A percentile compares a stretch with the other conserved stretches of the same genome.
Conservation (phyloP, 108 stramenopile species). For the Fragilaria crotonensis region DNA sequence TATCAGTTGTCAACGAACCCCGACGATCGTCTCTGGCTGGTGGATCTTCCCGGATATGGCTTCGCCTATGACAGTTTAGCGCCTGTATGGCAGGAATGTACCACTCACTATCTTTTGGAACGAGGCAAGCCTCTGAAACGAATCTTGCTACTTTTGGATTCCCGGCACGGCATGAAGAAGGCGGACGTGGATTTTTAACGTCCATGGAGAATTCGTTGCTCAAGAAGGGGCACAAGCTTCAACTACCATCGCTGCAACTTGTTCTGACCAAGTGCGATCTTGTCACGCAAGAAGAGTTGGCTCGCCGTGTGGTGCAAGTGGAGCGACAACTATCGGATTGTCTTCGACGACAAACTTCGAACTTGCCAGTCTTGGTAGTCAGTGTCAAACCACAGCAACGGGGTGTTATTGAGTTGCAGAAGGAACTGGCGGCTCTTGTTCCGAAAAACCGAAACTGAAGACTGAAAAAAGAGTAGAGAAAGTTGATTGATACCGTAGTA, state of each 20-base stretch:
- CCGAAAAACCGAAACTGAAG: too few relatives aligned
- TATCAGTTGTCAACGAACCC: slow-evolving; percentile 59
- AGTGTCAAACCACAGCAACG: slow-evolving; percentile 54
- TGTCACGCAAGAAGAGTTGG: slow-evolving; percentile 60
- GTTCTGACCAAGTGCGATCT: slow-evolving; percentile 84
- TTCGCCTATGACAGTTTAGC: slow-evolving; percentile 59
- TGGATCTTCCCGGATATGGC: slow-evolving; percentile 81
- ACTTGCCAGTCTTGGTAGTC: slow-evolving; percentile 70
- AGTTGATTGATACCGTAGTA: too few relatives aligned
- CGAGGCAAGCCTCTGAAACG: slow-evolving; percentile 54
- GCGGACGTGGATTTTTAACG: slow-evolving; percentile 65
- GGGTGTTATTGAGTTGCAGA: slow-evolving; percentile 71
- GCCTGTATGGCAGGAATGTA: slow-evolving; percentile 51
- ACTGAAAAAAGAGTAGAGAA: too few relatives aligned
- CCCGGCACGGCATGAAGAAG: slow-evolving; percentile 73
- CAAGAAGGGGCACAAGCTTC: slow-evolving; percentile 2
- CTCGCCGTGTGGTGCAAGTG: slow-evolving; percentile 58
- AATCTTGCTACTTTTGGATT: slow-evolving; percentile 66
- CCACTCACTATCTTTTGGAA: slow-evolving; percentile 53
- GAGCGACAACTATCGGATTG: slow-evolving; percentile 58
- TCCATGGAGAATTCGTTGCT: slow-evolving; percentile 24
- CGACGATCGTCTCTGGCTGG: slow-evolving; percentile 18
- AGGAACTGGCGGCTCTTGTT: slow-evolving; percentile 64
- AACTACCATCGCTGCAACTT: slow-evolving; percentile 74
- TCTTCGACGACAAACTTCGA: slow-evolving; percentile 56